Conservation (phyloP, 2,329 filamentous ascomycete species). For the Cytospora mali region DNA sequence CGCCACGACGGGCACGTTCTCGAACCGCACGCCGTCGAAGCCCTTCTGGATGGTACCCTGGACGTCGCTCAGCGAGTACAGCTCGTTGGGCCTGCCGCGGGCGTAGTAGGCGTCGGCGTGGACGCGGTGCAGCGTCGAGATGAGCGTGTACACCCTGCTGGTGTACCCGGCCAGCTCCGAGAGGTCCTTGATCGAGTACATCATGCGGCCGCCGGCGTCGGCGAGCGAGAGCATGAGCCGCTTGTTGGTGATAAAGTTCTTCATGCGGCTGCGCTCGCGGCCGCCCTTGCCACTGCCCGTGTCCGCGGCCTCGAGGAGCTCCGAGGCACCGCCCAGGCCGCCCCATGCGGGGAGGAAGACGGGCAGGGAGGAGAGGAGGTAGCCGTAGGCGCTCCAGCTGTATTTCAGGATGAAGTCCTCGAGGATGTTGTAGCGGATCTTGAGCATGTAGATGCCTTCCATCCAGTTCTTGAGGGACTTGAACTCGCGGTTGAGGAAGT, state of each 20-base stretch:
- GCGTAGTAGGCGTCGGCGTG: constrained; percentile 87
- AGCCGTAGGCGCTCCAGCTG: constrained; percentile 97
- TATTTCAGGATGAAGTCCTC: constrained; percentile 99
- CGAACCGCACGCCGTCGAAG: constrained; percentile 90
- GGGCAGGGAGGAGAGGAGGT: constrained; percentile 87
- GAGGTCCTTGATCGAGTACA: constrained; percentile 99
- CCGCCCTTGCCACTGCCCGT: constrained; percentile 51
- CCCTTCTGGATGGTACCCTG: constrained; percentile 94
- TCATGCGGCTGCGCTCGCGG: constrained; percentile 85
- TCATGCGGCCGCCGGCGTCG: constrained; percentile 95
- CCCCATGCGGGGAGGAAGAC: constrained; percentile 95
- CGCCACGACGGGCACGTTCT: constrained; percentile 90
- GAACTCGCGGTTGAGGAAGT: constrained; percentile 89
- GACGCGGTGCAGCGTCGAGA: constrained; percentile 90
- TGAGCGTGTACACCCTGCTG: constrained; percentile 91
- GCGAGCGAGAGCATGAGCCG: constrained; percentile 95
- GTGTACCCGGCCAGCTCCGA: constrained; percentile 96
- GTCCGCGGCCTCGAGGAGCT: constrained; percentile 57
- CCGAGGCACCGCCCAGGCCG: constrained; percentile 73
- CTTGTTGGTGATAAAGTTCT: constrained; percentile 99
- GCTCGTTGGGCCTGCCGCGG: constrained; percentile 69
- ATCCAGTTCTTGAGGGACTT: constrained; percentile 93
- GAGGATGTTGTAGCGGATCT: constrained; percentile 97
- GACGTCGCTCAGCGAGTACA: constrained; percentile 87
- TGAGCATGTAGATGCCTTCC: constrained; percentile 97